Evolutionary conservation across 2,329 filamentous ascomycete genomes (phyloP).

Genomic region (Colletotrichum filicis): DNA sequence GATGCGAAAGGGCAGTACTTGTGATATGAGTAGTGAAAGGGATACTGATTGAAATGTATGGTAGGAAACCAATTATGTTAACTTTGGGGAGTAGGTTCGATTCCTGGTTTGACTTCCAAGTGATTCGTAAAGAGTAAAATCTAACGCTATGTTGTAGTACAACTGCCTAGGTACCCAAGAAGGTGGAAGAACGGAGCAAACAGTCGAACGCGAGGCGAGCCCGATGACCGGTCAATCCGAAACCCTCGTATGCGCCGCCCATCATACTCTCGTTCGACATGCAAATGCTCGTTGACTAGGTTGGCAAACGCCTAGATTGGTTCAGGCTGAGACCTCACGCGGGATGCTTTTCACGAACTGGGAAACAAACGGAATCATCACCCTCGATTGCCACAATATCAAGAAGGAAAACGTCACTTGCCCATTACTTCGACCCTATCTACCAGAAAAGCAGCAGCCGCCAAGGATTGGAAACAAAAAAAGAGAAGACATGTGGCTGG

Average conservation of each 20-base stretch:
- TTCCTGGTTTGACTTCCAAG: too few relatives aligned
- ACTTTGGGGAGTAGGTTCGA: too few relatives aligned
- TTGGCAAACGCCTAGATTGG: background rate
- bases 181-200: background rate
- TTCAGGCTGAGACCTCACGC: background rate
- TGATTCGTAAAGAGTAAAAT: too few relatives aligned
- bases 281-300: background rate
- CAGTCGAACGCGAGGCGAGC: constrained; percentile 9
- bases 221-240: constrained; percentile 23
- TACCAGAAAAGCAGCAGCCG: constrained; percentile 29
- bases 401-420: constrained; percentile 26
- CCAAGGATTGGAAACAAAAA: background rate
- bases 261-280: background rate
- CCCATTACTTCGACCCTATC: constrained; percentile 34
- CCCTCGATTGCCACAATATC: background rate
- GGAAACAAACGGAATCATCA: background rate
- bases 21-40: too few relatives aligned
- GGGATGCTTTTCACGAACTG: background rate
- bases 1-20: too few relatives aligned
- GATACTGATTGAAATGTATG: too few relatives aligned
- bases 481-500: background rate
- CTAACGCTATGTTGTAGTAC: too few relatives aligned
- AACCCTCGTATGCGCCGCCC: background rate
- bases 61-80: too few relatives aligned
- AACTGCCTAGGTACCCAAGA: too few relatives aligned